Conservation (phyloP, 176 grass and related monocot species). For the Pharus latifolius region DNA sequence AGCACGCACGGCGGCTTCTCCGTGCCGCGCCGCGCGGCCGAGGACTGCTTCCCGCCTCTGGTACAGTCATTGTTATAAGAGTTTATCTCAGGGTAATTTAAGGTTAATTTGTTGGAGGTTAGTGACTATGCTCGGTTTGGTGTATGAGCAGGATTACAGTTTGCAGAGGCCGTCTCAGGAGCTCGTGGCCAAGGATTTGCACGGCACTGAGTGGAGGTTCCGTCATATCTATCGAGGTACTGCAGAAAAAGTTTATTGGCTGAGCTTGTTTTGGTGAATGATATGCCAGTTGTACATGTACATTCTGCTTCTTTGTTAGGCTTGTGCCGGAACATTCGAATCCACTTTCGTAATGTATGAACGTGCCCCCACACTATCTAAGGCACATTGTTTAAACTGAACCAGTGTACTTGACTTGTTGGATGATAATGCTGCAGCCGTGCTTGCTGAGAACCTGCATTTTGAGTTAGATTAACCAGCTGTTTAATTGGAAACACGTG, state of each 20-base stretch:
- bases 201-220: slow-evolving; percentile 82
- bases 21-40: slow-evolving; percentile 82
- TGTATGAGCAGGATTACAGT: slow-evolving; percentile 53
- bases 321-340: background rate
- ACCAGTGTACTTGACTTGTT: background rate
- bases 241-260: background rate
- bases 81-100: background rate
- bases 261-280: background rate
- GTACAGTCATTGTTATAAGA: slow-evolving; percentile 17
- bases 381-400: background rate
- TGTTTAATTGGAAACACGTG: background rate
- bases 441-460: background rate
- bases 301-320: background rate
- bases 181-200: slow-evolving; percentile 84
- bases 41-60: slow-evolving; percentile 94
- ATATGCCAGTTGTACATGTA: background rate
- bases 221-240: slow-evolving; percentile 82
- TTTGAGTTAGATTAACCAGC: background rate
- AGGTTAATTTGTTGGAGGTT: background rate
- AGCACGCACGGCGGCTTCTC: slow-evolving; percentile 94
- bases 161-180: slow-evolving; percentile 80
- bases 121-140: slow-evolving; percentile 10
- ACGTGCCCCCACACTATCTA: background rate
- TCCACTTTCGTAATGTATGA: background rate
- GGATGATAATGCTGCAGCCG: background rate